Base-by-base conservation (phyloP, 345 rosid genomes). In the Boechera retrofracta region DNA sequence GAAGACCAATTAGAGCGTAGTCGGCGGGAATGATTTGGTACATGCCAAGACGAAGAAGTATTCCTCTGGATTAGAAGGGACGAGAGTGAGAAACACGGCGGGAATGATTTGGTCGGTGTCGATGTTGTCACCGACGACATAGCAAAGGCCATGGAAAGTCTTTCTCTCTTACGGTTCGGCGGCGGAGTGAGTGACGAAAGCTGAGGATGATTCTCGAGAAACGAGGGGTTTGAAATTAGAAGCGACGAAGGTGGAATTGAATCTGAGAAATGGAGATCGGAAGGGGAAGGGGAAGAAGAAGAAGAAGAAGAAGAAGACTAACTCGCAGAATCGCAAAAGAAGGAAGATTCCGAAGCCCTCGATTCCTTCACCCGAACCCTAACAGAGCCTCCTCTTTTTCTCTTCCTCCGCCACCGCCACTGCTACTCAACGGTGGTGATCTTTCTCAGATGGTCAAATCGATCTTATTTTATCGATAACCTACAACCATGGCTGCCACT, bases 51-150 rank as follows among this genome's bases (percentile, higher is more conserved):
- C 24, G 24, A 21, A 21, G 24, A 21, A 1, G 80, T 90, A 90
- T 49, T 91, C 97, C 3, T 81, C 89, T 10, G 85, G 98, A 63
- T 91, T 90, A 3, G 98, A 90, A 0, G 98, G 98, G 54, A 94
- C 96, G 1, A 94, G 85, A 1, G 98, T 90, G 49, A 90, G 93
- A 80, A 85, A 87, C 77, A 91, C 98, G 0, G 95, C 96, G 28
- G 98, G 98, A 60, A 91, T 91, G 67, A 94, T 94, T 74, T 94
- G 98, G 80, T 94, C 97, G 3, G 98, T 91, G 87, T 94, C 97
- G 68, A 94, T 91, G 89, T 94, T 91, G 80, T 94, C 97, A 1
- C 97, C 91, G 67, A 91, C 88, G 33, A 94, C 97, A 26, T 94
- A 94, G 82, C 98, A 94, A 74, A 85, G 89, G 1, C 98, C 98